Evolutionary conservation across 1,284 basidiomycete genomes (phyloP), one percentile per base, ranked within the genome.

Genomic region (Trametes polyzona): DNA sequence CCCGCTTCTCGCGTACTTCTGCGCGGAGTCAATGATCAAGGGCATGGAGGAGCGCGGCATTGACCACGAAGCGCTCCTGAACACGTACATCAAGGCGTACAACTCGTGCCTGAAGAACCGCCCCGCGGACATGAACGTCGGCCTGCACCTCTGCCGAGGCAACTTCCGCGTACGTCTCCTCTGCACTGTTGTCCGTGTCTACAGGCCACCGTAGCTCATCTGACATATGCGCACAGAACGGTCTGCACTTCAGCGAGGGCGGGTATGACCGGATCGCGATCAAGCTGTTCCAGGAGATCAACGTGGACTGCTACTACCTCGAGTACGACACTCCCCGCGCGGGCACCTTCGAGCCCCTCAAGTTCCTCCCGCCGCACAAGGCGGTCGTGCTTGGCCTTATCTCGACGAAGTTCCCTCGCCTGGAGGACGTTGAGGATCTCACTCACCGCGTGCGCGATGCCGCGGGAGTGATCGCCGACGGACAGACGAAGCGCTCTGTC

Each of bases 281-380:
- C 63, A 89, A 84, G 73, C 73, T 92, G n/a, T 91, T 92, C 79
- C 82, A 81, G 63, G 73, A 83, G 49, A 77, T 93, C 56, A 82
- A 91, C 67, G 88, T 90, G n/a, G 86, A 92, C 66, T 79, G 78
- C 43, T 92, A 87, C 71, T 93, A 90, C 69, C 78, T 89, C 43
- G 90, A 93, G 74, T 93, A 91, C 71, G 92, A 94, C 69, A 88
- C 87, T 16, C 79, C 82, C 53, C 84, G 88, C 24, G 83, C 90
- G 0, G 88, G 88, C 43, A 80, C 83, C 56, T 92, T 93, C 65
- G 78, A 81, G 65, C 87, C 88, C 5, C 78, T 92, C 30, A 81
- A 76, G 61, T 68, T 84, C 64, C 76, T 94, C 14, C 90, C 92
- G 0, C 74, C 75, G 27, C 76, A 85, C 71, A 93, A 91, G 71